phyloP scores from a whole-genome alignment of 805 yeast species.

The Suhomyces faveliae region DNA sequence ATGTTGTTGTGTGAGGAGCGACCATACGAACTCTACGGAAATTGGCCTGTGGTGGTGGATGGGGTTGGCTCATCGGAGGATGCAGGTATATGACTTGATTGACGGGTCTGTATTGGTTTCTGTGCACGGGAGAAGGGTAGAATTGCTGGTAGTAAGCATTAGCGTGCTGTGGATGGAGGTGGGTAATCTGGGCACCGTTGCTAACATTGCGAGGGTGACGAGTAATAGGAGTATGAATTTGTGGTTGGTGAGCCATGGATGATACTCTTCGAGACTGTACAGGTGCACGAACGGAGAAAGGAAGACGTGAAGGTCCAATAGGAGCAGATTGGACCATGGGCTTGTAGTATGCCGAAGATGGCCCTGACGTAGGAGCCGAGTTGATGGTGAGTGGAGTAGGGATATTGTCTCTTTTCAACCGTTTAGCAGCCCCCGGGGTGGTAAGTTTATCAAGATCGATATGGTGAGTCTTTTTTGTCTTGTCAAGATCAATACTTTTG shows the following conservation, averaged over 20 bases:
- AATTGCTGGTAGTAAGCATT: slow-evolving; percentile 6
- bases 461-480: neutral
- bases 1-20: slow-evolving; percentile 10
- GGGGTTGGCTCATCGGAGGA: slow-evolving; percentile 5
- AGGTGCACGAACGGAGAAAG: neutral
- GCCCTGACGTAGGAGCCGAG: neutral
- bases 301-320: slow-evolving; percentile 12
- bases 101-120: slow-evolving; percentile 13
- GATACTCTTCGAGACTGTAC: neutral
- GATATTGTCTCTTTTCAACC: slow-evolving; percentile 32
- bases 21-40: slow-evolving; percentile 8
- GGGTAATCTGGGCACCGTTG: neutral
- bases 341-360: slow-evolving; percentile 5
- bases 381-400: slow-evolving; percentile 31
- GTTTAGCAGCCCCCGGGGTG: slow-evolving; percentile 20
- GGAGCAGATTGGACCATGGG: slow-evolving; percentile 38
- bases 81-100: slow-evolving; percentile 11
- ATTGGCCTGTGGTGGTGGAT: slow-evolving; percentile 5
- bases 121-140: slow-evolving; percentile 10
- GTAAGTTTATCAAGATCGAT: slow-evolving; percentile 14
- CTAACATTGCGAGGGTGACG: neutral
- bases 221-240: neutral
- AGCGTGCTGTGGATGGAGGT: neutral
- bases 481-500: too few species aligned
- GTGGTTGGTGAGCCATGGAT: neutral